A percentile compares a stretch with the other conserved stretches of the same genome.
Conservation (phyloP, 2,329 filamentous ascomycete species). For the Colletotrichum acutatum region DNA sequence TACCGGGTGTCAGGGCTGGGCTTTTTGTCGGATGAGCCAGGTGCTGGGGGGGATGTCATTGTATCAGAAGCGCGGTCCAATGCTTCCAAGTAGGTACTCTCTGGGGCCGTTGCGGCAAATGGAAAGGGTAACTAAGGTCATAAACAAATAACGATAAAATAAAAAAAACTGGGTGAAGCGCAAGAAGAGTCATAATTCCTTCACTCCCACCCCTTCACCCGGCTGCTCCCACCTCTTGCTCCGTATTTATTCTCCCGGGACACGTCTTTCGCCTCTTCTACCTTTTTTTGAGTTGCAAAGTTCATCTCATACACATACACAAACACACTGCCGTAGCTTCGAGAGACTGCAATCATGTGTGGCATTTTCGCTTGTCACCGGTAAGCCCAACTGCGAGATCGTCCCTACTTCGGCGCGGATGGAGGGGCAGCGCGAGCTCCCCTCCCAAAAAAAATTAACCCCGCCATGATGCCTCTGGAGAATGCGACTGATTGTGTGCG, state of each 20-base stretch:
- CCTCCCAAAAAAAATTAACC: slow-evolving; percentile 40
- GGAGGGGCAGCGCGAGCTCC: slow-evolving; percentile 49
- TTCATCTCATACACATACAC: slow-evolving; percentile 17
- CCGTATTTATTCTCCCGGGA: slow-evolving; percentile 31
- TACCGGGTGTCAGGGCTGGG: slow-evolving; percentile 20
- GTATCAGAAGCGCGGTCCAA: slow-evolving; percentile 20
- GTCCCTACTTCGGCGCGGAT: slow-evolving; percentile 38
- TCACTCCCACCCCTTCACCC: slow-evolving; percentile 22
- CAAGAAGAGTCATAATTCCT: slow-evolving; percentile 35
- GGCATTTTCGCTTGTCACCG: slow-evolving; percentile 96
- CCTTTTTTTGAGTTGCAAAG: slow-evolving; percentile 7
- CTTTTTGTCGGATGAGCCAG: slow-evolving; percentile 8
- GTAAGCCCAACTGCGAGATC: slow-evolving; percentile 56
- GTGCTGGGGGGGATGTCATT: slow-evolving; percentile 28
- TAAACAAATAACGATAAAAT: slow-evolving; percentile 15
- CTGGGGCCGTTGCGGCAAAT: slow-evolving; percentile 22
- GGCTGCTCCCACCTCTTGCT: slow-evolving; percentile 22
- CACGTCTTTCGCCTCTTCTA: slow-evolving; percentile 20
- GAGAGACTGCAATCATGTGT: slow-evolving; percentile 76
- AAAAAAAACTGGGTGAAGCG: slow-evolving; percentile 34
- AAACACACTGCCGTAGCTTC: slow-evolving; percentile 22
- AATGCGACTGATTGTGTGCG: slow-evolving; percentile 37
- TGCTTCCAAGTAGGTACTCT: neutral
- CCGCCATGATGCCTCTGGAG: slow-evolving; percentile 42
- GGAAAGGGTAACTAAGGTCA: neutral